Percentiles rank a stretch among this genome's conserved stretches.
Conservation (phyloP, 495 filamentous ascomycete species). For the Penicillium odoratum region DNA sequence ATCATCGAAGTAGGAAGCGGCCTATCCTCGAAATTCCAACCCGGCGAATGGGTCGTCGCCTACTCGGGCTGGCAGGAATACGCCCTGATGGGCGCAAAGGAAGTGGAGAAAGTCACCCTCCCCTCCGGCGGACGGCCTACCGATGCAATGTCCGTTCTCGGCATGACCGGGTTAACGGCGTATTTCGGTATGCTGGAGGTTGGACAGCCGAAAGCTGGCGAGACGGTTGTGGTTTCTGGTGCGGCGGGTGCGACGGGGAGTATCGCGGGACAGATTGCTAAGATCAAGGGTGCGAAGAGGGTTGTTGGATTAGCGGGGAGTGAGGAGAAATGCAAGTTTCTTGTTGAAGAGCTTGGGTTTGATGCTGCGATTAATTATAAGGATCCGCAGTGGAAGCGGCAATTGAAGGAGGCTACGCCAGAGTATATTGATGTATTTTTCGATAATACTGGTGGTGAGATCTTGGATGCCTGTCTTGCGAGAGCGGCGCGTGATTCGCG, state of each 20-base stretch:
- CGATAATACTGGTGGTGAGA: constrained; percentile 58
- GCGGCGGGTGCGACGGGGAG: constrained; percentile 72
- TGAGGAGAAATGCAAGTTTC: constrained; percentile 49
- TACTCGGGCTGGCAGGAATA: constrained; percentile 64
- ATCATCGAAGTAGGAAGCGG: constrained; percentile 46
- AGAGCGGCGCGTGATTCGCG: constrained; percentile 46
- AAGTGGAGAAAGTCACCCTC: constrained; percentile 43
- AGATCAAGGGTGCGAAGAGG: constrained; percentile 55
- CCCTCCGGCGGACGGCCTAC: constrained; percentile 51
- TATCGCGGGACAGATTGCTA: constrained; percentile 68
- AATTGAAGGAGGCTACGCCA: constrained; percentile 47
- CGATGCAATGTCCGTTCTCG: constrained; percentile 60
- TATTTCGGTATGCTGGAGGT: constrained; percentile 67
- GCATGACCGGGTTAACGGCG: constrained; percentile 61
- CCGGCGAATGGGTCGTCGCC: constrained; percentile 54
- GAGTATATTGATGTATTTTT: constrained; percentile 59
- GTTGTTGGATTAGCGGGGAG: constrained; percentile 55
- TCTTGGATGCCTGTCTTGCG: constrained; percentile 53
- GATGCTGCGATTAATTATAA: constrained; percentile 59
- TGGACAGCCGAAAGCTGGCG: constrained; percentile 54
- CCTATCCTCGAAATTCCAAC: constrained; percentile 40
- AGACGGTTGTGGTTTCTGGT: constrained; percentile 67
- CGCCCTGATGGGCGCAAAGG: constrained; percentile 49
- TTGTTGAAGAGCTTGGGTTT: constrained; percentile 50
- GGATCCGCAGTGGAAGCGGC: constrained; percentile 50